Evolutionary conservation across 129 eudicot genomes (phyloP), one percentile per base, ranked within the genome.

Genomic region (Glebionis coronaria): DNA sequence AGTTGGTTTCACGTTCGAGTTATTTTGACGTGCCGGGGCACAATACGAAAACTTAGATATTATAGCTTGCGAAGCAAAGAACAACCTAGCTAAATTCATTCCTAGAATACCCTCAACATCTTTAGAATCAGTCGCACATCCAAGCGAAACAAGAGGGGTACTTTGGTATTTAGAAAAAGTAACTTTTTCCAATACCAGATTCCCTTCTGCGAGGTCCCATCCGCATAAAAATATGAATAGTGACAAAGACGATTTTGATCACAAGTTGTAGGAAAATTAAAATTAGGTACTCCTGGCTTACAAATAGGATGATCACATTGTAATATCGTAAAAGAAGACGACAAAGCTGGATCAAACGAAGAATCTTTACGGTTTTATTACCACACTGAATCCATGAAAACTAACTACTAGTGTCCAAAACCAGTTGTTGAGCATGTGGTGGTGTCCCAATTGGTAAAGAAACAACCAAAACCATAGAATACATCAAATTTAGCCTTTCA

Each of bases 151-250:
- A 9, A 95, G 97, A 73, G 97, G 95, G 73, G 95, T 86, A 76
- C 76, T 84, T 58, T 74, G 84, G 77, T 74, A 72, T 56, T 62
- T 54, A 9, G 97, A 82, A 63, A 90, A 75, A 0, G 95, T 80
- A 35, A 90, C 64, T 31, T 78, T 86, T 40, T 90, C 97, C 25
- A 81, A 12, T 64, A 90, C 95, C 50, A 90, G 74, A 78, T 84
- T 86, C 47, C 97, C 95, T 87, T 90, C 97, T 8, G 95, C 90
- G 2, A 84, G 18, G 97, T 90, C 53, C 97, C 97, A 16, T 90
- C 97, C 0, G 97, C 95, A 64, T 86, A 90, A 69, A 86, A 90
- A 69, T n/a, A 86, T 1, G 97, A 90, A 75, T 86, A 90, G 83
- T 83, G 94, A 78, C 97, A 90, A 28, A 83, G 74, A 14, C 90